Evolutionary conservation across 345 rosid species (phyloP).

Genomic region (Rhizophora apiculata): DNA sequence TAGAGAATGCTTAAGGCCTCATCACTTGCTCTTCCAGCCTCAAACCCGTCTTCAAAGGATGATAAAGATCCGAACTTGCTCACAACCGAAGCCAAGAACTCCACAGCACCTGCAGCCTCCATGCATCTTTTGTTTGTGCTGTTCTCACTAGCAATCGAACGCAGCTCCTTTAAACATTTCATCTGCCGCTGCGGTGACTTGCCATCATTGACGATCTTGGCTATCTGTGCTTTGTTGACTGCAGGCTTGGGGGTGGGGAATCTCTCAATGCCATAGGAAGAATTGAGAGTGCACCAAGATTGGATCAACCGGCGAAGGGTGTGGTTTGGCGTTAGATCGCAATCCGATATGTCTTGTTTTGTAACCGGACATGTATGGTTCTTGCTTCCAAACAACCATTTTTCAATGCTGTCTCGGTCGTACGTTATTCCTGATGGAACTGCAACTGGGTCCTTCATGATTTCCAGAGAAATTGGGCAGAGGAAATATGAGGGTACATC

Average conservation of each 20-base stretch:
- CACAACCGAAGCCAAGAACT: constrained; percentile 50
- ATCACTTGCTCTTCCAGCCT: constrained; percentile 29
- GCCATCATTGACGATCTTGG: constrained; percentile 51
- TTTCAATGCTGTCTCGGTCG: constrained; percentile 63
- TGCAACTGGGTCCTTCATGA: constrained; percentile 76
- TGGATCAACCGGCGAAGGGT: constrained; percentile 83
- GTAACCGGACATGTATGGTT: constrained; percentile 65
- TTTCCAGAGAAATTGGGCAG: constrained; percentile 68
- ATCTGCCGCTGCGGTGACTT: constrained; percentile 41
- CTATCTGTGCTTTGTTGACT: constrained; percentile 48
- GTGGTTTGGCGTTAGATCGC: constrained; percentile 75
- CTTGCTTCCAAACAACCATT: constrained; percentile 55
- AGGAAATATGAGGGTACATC: constrained; percentile 59
- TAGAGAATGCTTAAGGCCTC: constrained; percentile 65
- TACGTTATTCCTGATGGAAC: constrained; percentile 66
- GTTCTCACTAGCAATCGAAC: constrained; percentile 50
- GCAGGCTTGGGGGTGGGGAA: constrained; percentile 89
- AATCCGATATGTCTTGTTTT: constrained; percentile 48
- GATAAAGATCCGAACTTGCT: constrained; percentile 1
- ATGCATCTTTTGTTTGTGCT: constrained; percentile 62
- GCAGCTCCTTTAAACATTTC: constrained; percentile 50
- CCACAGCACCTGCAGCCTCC: constrained; percentile 66
- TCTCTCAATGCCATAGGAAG: constrained; percentile 71
- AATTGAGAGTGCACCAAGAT: constrained; percentile 88
- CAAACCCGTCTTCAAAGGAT: constrained; percentile 13